Evolutionary conservation across 2,329 filamentous ascomycete species (phyloP).

Genomic region (Pseudogymnoascus sp.): DNA sequence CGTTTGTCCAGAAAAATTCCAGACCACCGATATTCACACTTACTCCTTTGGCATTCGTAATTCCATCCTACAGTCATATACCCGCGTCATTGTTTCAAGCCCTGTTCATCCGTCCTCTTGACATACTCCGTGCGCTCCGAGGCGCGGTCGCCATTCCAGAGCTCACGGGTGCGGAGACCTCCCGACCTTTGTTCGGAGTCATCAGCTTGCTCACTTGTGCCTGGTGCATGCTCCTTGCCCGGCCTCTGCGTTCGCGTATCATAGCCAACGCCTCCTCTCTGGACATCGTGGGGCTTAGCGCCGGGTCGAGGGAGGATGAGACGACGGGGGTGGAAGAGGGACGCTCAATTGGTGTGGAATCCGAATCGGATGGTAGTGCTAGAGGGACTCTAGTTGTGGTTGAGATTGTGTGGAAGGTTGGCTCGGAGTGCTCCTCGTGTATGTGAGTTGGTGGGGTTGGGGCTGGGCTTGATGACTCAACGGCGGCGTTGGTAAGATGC

Average conservation of each 20-base stretch:
- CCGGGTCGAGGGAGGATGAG: slow-evolving; percentile 50
- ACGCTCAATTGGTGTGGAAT: slow-evolving; percentile 18
- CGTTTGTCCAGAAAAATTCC: neutral
- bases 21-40: neutral
- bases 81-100: neutral
- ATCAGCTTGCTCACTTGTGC: slow-evolving; percentile 46
- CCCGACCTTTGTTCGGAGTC: slow-evolving; percentile 44
- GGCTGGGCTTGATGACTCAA: slow-evolving; percentile 22
- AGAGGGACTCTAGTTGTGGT: slow-evolving; percentile 29
- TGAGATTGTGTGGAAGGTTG: slow-evolving; percentile 27
- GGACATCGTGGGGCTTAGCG: slow-evolving; percentile 58
- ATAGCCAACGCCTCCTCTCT: slow-evolving; percentile 69
- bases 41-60: neutral
- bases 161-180: neutral
- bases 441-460: slow-evolving; percentile 5
- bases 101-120: neutral
- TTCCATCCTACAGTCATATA: neutral
- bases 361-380: slow-evolving; percentile 22
- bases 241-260: slow-evolving; percentile 64
- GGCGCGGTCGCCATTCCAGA: neutral
- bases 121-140: neutral
- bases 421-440: slow-evolving; percentile 9
- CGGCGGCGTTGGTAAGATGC: neutral
- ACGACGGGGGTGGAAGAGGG: slow-evolving; percentile 23
- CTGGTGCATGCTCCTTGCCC: slow-evolving; percentile 54